Evolutionary conservation across 768 basidiomycete genomes (phyloP).

Genomic region (Pleurotus giganteus): DNA sequence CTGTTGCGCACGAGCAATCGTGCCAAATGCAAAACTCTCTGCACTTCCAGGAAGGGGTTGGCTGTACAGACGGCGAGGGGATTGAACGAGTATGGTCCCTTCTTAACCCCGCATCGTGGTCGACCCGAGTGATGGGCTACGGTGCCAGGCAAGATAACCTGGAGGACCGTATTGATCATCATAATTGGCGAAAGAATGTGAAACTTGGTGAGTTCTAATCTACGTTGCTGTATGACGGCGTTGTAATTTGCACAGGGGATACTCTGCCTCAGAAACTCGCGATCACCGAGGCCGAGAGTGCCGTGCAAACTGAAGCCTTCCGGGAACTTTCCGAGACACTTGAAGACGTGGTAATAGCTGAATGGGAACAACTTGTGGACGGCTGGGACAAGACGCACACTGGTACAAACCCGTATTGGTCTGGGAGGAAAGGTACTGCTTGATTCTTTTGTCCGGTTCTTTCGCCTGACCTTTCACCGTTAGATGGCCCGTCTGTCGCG

Average conservation of each 20-base stretch:
- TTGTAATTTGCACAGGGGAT: not conserved
- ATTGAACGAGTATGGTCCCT: conserved; percentile 12
- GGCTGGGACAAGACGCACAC: conserved; percentile 5
- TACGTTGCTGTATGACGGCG: not conserved
- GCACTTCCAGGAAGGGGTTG: conserved; percentile 21
- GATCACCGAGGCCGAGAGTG: not conserved
- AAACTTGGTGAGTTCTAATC: conserved; percentile 11
- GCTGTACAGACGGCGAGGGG: conserved; percentile 31
- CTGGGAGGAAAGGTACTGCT: not conserved
- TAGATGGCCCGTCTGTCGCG: not conserved
- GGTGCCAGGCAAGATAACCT: conserved; percentile 17
- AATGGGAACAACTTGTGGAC: conserved; percentile 8
- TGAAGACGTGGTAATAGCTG: not conserved
- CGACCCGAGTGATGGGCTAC: conserved; percentile 18
- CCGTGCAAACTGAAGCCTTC: not conserved
- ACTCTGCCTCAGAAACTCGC: not conserved
- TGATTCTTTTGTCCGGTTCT: not conserved
- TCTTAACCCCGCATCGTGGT: conserved; percentile 4
- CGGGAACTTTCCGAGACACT: not conserved
- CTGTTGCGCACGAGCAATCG: conserved; percentile 11
- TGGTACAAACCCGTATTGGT: conserved; percentile 10
- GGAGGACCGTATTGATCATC: conserved; percentile 11
- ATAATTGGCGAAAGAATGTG: conserved; percentile 14
- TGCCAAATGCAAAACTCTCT: conserved; percentile 23
- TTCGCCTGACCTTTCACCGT: not conserved